phyloP scores from a whole-genome alignment of 2,329 filamentous ascomycete species.

The Seiridium unicorne region DNA sequence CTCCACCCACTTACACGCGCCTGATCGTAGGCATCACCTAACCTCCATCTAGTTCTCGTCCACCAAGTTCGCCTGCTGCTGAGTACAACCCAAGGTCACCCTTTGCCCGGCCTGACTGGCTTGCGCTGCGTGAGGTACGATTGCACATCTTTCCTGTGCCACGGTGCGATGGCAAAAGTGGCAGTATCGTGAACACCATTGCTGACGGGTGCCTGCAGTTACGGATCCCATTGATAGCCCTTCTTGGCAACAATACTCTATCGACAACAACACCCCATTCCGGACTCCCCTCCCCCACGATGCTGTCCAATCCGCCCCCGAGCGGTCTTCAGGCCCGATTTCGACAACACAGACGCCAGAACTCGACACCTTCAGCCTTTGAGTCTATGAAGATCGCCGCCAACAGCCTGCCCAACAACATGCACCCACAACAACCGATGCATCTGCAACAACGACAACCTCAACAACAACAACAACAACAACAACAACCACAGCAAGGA shows the following conservation, averaged over 20 bases:
- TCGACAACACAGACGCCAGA: conserved; percentile 80
- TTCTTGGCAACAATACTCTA: conserved; percentile 35
- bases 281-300: conserved; percentile 72
- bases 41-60: conserved; percentile 25
- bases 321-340: conserved; percentile 72
- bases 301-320: conserved; percentile 72
- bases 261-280: conserved; percentile 50
- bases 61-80: conserved; percentile 31
- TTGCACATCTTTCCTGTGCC: background rate
- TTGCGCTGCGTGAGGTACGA: conserved; percentile 35
- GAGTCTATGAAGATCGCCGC: conserved; percentile 69
- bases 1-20: conserved; percentile 6
- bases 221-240: conserved; percentile 39
- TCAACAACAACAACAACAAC: conserved; percentile 30
- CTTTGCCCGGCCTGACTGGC: conserved; percentile 34
- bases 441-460: conserved; percentile 25
- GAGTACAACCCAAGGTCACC: conserved; percentile 22
- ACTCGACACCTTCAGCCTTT: conserved; percentile 78
- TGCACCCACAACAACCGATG: conserved; percentile 45
- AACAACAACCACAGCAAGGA: conserved; percentile 24
- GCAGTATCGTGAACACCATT: conserved; percentile 1
- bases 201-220: conserved; percentile 34
- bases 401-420: conserved; percentile 59
- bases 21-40: conserved; percentile 10
- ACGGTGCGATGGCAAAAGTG: background rate